Evolutionary conservation across 495 filamentous ascomycete genomes (phyloP), one percentile per base, ranked within the genome.

Genomic region (Hypoxylon fragiforme): DNA sequence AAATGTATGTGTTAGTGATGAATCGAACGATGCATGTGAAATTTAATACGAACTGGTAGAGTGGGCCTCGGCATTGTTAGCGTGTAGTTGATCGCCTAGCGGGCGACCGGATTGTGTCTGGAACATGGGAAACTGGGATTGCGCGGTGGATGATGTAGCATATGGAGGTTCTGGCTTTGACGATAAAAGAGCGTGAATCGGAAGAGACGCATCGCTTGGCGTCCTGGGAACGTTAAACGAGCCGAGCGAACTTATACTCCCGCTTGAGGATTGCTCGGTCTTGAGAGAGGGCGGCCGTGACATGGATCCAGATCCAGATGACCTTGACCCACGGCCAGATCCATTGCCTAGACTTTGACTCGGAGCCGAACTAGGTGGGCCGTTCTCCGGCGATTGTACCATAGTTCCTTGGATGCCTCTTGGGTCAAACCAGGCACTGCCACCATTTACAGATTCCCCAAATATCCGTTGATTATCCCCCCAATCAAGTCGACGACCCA

Each of bases 131-230:
- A 65, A 11, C 32, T 60, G 50, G n/a, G 39, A 26, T 26, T 65
- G 63, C 8, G 62, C 35, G 9, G 42, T 22, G 7, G 35, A 14
- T 24, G 34, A 30, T n/a, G 35, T 40, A 28, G 42, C 18, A 38
- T 55, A 45, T 9, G 51, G 18, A 5, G 60, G 57, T 19, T 65
- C 61, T 28, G 71, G 59, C 26, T 71, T 77, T 11, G 72, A 66
- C 9, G 64, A 63, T 11, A 79, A 48, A 11, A 79, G 60, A 12
- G 75, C 70, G 45, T 79, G 74, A 34, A 79, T 77, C 11, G 76
- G 74, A 19, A 79, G 44, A 7, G 72, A 64, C 0, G 70, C 71
- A 19, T 79, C 76, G 41, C 68, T 65, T 4, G 73, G 69, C 9
- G 74, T 73, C 38, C 75, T 70, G 1, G 73, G 67, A 21, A 61